Conservation (phyloP, 106 monocot genomes). For the Narthecium ossifragum region DNA sequence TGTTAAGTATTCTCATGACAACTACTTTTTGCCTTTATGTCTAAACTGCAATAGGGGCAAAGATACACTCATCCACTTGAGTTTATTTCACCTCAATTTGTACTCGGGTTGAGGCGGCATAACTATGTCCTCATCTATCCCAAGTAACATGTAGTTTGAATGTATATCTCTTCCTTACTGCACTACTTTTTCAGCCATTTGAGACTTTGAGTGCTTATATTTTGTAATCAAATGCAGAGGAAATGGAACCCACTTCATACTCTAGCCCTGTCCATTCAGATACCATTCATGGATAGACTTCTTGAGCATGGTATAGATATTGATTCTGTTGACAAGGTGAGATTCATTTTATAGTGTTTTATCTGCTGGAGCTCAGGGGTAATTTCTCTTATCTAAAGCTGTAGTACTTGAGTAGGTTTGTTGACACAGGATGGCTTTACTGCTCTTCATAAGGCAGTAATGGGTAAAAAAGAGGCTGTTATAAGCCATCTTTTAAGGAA, state of each 20-base stretch:
- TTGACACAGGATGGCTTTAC: slow-evolving; percentile 83
- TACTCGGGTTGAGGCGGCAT: no score
- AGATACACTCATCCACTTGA: no score
- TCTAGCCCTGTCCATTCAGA: slow-evolving; percentile 61
- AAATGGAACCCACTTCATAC: slow-evolving; percentile 80
- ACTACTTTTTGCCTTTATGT: background rate
- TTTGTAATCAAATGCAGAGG: slow-evolving; percentile 30
- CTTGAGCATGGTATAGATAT: slow-evolving; percentile 60
- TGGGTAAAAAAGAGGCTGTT: slow-evolving; percentile 95
- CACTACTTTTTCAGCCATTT: no score
- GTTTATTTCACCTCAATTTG: no score
- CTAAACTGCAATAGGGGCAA: no score
- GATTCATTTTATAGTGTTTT: background rate
- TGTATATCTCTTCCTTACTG: no score
- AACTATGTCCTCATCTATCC: no score
- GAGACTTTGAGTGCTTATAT: background rate
- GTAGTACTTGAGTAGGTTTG: slow-evolving; percentile 25
- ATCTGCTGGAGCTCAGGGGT: background rate
- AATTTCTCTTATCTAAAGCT: slow-evolving; percentile 12
- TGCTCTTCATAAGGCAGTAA: slow-evolving; percentile 82
- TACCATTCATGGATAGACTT: slow-evolving; percentile 75
- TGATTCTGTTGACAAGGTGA: slow-evolving; percentile 79
- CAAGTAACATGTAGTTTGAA: no score
- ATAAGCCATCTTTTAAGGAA: slow-evolving; percentile 87
- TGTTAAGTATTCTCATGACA: slow-evolving; percentile 33